phyloP scores from a whole-genome alignment of 2,329 filamentous ascomycete species.

The Aspergillus sp. region DNA sequence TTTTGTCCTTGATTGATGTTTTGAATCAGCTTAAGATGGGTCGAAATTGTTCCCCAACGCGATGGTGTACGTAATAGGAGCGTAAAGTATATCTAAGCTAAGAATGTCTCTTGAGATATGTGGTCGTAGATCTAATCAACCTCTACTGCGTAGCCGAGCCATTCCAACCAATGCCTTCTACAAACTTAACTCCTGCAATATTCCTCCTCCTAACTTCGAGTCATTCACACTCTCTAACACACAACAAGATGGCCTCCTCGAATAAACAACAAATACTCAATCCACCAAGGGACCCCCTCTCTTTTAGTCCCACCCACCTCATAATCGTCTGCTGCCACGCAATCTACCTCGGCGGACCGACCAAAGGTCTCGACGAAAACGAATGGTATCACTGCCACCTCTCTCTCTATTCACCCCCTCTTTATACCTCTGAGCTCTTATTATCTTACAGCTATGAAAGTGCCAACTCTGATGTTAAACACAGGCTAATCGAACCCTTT shows the following conservation, averaged over 20 bases:
- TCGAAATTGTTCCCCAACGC: not conserved
- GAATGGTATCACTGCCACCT: conserved; percentile 59
- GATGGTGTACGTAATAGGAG: not conserved
- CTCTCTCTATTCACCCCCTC: not conserved
- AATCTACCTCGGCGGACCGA: conserved; percentile 69
- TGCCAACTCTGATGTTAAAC: not conserved
- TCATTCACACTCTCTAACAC: too few species aligned
- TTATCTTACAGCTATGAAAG: too few species aligned
- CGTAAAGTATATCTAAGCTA: not conserved
- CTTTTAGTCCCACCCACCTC: conserved; percentile 55
- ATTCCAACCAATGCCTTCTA: too few species aligned
- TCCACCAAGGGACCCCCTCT: not conserved
- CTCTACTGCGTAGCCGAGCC: too few species aligned
- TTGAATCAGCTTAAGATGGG: conserved; percentile 43
- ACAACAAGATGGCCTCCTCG: not conserved
- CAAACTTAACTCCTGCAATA: too few species aligned
- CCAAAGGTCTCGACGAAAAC: conserved; percentile 57
- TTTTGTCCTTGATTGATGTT: not conserved
- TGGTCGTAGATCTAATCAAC: too few species aligned
- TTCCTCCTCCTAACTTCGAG: too few species aligned
- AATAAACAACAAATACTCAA: not conserved
- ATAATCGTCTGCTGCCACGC: conserved; percentile 85
- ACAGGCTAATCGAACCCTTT: conserved; percentile 73
- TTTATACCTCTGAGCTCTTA: not conserved
- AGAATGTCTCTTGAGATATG: too few species aligned